These are phyloP conservation scores for Raffaelea albimanens DNA, from an alignment of 2,329 filamentous ascomycete species.

Conservation along the genomic window DNA sequence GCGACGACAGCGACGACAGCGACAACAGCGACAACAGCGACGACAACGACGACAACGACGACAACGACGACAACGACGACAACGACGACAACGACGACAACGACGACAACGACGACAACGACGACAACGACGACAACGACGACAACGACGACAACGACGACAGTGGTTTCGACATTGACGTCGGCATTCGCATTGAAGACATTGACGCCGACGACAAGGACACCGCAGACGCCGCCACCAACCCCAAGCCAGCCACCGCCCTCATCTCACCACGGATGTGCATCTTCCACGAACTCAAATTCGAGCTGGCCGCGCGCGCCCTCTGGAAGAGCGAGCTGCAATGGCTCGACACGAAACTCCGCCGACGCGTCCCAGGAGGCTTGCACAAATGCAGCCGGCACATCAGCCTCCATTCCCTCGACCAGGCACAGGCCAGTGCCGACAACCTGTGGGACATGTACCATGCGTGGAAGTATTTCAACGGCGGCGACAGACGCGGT, in stretches of 20 bases:
- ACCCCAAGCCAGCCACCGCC: not conserved
- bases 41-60: not conserved
- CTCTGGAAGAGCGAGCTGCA: constrained; percentile 10
- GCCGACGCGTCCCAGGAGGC: no score
- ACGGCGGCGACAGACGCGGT: constrained; percentile 2
- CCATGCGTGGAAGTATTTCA: constrained; percentile 7
- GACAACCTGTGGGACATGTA: constrained; percentile 8
- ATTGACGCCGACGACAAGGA: not conserved
- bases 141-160: not conserved
- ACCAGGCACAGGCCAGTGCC: not conserved
- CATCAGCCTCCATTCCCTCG: not conserved
- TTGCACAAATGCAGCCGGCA: not conserved
- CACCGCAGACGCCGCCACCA: not conserved
- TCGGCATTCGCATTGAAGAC: not conserved
- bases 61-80: not conserved
- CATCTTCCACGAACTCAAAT: constrained; percentile 4
- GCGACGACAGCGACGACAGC: not conserved
- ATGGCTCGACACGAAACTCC: constrained; percentile 6
- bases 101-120: not conserved
- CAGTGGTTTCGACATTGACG: not conserved
- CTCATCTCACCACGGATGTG: constrained; percentile 6
- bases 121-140: not conserved
- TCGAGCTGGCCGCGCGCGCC: constrained; percentile 1
- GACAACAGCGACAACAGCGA: not conserved
- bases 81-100: not conserved